phyloP scores from a whole-genome alignment of 345 rosid species.

The Brassica cretica region DNA sequence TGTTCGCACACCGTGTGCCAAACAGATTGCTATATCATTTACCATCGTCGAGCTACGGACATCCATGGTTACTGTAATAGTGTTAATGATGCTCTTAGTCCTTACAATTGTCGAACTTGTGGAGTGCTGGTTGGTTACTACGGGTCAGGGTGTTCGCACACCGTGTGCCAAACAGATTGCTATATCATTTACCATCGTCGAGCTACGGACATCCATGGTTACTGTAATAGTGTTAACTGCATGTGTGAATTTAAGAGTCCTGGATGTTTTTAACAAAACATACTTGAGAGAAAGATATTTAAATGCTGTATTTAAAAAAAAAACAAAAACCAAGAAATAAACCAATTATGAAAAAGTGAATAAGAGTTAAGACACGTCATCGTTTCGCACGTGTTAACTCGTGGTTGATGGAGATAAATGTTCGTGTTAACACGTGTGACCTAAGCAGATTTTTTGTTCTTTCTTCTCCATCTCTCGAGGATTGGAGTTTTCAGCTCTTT shows the following conservation, averaged over 20 bases:
- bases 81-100: too few species aligned
- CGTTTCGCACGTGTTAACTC: slow-evolving; percentile 24
- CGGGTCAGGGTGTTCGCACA: neutral
- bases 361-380: slow-evolving; percentile 24
- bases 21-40: neutral
- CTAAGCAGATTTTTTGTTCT: neutral
- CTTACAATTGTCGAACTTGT: neutral
- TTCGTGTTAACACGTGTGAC: neutral
- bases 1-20: neutral
- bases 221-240: neutral
- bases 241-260: neutral
- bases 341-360: neutral
- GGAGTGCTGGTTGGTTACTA: neutral
- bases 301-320: too few species aligned
- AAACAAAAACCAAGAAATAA: too few species aligned
- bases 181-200: neutral
- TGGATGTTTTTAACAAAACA: neutral
- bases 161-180: neutral
- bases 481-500: slow-evolving; percentile 1
- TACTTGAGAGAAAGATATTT: too few species aligned
- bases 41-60: neutral
- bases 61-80: neutral
- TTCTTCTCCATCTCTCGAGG: neutral
- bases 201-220: neutral
- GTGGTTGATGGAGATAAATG: slow-evolving; percentile 19